Conservation (phyloP, 352 stramenopile species). For the Phytophthora citrophthora region DNA sequence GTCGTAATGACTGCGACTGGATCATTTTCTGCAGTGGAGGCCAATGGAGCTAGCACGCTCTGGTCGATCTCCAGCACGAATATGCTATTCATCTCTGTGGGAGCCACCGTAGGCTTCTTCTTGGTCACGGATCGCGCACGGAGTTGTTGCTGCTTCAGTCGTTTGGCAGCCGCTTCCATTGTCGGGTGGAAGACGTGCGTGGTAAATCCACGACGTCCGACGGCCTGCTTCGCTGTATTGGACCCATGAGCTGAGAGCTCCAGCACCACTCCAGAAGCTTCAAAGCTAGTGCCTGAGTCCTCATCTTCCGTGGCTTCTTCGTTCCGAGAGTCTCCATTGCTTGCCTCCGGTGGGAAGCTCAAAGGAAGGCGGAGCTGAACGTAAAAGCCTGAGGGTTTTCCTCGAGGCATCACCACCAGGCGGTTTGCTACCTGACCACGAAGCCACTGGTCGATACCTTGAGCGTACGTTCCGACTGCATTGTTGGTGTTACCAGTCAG, state of each 20-base stretch:
- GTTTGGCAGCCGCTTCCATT: constrained; percentile 45
- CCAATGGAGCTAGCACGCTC: constrained; percentile 18
- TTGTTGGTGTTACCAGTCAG: constrained; percentile 25
- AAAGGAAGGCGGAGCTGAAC: constrained; percentile 64
- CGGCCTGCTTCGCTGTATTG: constrained; percentile 27
- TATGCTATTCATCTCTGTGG: constrained; percentile 49
- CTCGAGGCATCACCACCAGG: constrained; percentile 59
- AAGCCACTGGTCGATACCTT: constrained; percentile 39
- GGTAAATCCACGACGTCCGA: constrained; percentile 48
- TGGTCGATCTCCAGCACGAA: constrained; percentile 59
- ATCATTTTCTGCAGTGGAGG: constrained; percentile 11
- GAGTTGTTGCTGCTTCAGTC: constrained; percentile 45
- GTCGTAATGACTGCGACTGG: constrained; percentile 4
- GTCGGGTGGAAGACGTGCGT: constrained; percentile 59
- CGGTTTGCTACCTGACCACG: constrained; percentile 45
- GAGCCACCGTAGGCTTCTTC: constrained; percentile 39
- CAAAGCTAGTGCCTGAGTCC: background rate
- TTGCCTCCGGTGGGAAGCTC: background rate
- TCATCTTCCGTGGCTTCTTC: constrained; percentile 20
- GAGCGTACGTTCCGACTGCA: constrained; percentile 8
- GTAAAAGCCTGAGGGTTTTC: constrained; percentile 56
- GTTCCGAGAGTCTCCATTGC: constrained; percentile 10
- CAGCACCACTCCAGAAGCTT: constrained; percentile 33
- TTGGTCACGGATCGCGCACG: constrained; percentile 41
- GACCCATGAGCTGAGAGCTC: constrained; percentile 59